phyloP scores from a whole-genome alignment of 2,329 filamentous ascomycete genomes.

The Cercospora brassicicola region DNA sequence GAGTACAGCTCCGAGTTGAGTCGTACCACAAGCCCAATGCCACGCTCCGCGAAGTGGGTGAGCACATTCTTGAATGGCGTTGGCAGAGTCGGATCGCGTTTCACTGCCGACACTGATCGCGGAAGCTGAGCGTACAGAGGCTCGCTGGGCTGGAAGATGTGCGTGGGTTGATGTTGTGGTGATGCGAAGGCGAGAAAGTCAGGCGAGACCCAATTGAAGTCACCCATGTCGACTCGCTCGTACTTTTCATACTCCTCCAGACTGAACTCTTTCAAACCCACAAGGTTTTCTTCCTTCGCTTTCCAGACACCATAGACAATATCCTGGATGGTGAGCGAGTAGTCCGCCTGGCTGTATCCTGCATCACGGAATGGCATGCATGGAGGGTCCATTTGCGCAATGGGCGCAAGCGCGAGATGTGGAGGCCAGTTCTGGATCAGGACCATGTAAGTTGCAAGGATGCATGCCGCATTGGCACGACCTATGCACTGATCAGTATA shows the following conservation, averaged over 20 bases:
- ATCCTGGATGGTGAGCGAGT: slow-evolving; percentile 91
- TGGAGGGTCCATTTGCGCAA: slow-evolving; percentile 93
- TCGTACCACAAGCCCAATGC: slow-evolving; percentile 90
- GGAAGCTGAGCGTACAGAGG: slow-evolving; percentile 74
- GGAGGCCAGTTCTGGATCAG: slow-evolving; percentile 97
- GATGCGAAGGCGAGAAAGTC: slow-evolving; percentile 95
- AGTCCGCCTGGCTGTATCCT: slow-evolving; percentile 97
- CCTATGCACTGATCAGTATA: slow-evolving; percentile 51
- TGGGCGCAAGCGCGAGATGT: slow-evolving; percentile 89
- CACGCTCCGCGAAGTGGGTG: slow-evolving; percentile 79
- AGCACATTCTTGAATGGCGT: slow-evolving; percentile 95
- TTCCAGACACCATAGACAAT: slow-evolving; percentile 99
- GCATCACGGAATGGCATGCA: slow-evolving; percentile 99
- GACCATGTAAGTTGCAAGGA: slow-evolving; percentile 98
- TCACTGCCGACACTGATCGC: slow-evolving; percentile 70
- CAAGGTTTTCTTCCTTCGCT: slow-evolving; percentile 92
- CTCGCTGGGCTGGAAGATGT: slow-evolving; percentile 69
- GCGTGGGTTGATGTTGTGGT: slow-evolving; percentile 76
- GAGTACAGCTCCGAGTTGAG: slow-evolving; percentile 96
- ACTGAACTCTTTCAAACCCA: slow-evolving; percentile 88
- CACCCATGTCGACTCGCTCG: slow-evolving; percentile 94
- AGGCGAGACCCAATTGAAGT: slow-evolving; percentile 99
- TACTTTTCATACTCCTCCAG: slow-evolving; percentile 95
- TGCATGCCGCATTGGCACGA: slow-evolving; percentile 88
- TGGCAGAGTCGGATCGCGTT: slow-evolving; percentile 66